Evolutionary conservation across 2,329 filamentous ascomycete species (phyloP).

Genomic region (Paecilomyces variotii): DNA sequence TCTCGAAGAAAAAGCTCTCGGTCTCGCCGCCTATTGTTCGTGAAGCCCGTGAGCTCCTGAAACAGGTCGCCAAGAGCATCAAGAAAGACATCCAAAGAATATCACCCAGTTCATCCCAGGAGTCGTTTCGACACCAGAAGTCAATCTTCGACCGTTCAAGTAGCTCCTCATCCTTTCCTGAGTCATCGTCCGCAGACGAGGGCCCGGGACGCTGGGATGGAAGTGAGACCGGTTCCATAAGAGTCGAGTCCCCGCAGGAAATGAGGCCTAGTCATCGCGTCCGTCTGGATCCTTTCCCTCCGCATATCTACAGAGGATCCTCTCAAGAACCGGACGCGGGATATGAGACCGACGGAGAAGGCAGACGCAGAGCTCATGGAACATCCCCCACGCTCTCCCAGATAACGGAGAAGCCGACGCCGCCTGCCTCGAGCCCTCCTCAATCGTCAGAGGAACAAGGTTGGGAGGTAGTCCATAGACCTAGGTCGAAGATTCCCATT

Average conservation of each 20-base stretch:
- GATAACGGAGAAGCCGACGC: slow-evolving; percentile 19
- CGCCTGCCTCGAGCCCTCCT: slow-evolving; percentile 16
- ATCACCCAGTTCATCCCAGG: slow-evolving; percentile 36
- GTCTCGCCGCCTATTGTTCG: slow-evolving; percentile 22
- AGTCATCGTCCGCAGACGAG: slow-evolving; percentile 33
- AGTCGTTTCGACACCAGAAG: slow-evolving; percentile 26
- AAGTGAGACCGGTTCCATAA: slow-evolving; percentile 18
- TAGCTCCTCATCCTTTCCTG: slow-evolving; percentile 36
- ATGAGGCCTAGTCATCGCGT: slow-evolving; percentile 16
- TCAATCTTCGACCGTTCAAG: slow-evolving; percentile 42
- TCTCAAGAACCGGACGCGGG: slow-evolving; percentile 22
- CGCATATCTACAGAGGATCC: slow-evolving; percentile 23
- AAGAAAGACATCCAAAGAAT: slow-evolving; percentile 33
- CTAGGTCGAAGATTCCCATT: background rate
- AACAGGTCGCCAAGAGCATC: slow-evolving; percentile 27
- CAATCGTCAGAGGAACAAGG: slow-evolving; percentile 13
- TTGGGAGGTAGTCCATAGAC: slow-evolving; percentile 25
- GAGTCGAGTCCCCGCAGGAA: slow-evolving; percentile 29
- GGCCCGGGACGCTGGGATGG: slow-evolving; percentile 24
- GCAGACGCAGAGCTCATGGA: slow-evolving; percentile 7
- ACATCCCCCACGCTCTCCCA: slow-evolving; percentile 24
- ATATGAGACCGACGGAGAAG: slow-evolving; percentile 28
- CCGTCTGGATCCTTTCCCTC: slow-evolving; percentile 24
- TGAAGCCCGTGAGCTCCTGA: slow-evolving; percentile 27
- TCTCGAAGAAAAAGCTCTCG: slow-evolving; percentile 22